Conservation (phyloP, 306 rosid species). For the Trifolium fragiferum region DNA sequence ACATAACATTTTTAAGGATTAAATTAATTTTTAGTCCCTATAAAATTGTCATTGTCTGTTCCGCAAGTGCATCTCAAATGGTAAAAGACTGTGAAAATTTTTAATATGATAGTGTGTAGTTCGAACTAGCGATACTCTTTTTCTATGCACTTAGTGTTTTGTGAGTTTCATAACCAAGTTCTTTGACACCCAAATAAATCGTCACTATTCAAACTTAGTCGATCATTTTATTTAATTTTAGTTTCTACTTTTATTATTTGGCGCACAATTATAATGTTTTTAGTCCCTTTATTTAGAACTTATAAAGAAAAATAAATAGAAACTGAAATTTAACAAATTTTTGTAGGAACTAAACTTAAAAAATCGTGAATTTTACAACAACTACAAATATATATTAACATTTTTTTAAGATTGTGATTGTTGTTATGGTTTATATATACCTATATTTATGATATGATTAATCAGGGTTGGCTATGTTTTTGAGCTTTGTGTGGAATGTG, state of each 20-base stretch:
- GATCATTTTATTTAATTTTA: background rate
- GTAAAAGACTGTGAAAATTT: background rate
- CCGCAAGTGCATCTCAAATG: background rate
- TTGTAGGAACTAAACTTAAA: background rate
- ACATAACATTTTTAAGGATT: background rate
- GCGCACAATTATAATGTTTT: background rate
- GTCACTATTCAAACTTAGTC: background rate
- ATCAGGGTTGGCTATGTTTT: conserved; percentile 47
- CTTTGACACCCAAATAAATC: background rate
- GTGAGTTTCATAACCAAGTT: background rate
- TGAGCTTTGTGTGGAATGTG: conserved; percentile 66
- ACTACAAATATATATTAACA: background rate
- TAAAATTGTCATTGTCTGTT: background rate
- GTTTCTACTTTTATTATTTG: background rate
- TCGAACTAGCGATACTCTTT: background rate
- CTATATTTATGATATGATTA: conserved; percentile 19
- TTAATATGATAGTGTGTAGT: background rate
- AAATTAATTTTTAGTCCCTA: background rate
- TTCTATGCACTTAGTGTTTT: background rate
- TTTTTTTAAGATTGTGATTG: background rate
- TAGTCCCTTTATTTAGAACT: background rate
- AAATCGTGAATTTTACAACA: background rate
- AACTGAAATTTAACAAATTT: background rate
- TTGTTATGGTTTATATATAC: conserved; percentile 33
- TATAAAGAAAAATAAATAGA: background rate